A percentile compares a stretch with the other conserved stretches of the same genome.
Evolutionary conservation across 768 basidiomycete genomes (phyloP).

Genomic region (Peribolospora kevripleyi): DNA sequence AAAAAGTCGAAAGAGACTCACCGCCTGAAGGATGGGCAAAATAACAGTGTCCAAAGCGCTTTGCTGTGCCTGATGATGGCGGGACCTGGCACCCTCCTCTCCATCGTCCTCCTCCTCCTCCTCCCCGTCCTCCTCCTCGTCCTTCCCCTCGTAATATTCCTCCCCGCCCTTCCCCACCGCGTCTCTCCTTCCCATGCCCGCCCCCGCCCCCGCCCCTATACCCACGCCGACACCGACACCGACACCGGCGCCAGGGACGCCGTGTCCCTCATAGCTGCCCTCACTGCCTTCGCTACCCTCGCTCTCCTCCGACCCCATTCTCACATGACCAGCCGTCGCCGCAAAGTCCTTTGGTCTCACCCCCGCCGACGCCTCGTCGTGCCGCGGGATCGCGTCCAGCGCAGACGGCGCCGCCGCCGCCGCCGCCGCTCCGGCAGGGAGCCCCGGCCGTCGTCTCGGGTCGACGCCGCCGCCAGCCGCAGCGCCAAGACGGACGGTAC

Average conservation of each 20-base stretch:
- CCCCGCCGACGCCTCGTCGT: no score
- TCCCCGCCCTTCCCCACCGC: background rate
- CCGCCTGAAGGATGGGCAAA: conserved; percentile 83
- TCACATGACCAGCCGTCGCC: no score
- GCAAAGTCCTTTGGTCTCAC: no score
- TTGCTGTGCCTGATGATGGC: conserved; percentile 20
- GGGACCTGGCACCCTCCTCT: conserved; percentile 5
- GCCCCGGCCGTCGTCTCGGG: no score
- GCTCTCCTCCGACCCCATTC: conserved; percentile 2
- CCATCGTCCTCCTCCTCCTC: conserved; percentile 13
- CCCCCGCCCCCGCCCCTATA: background rate
- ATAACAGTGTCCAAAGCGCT: conserved; percentile 93
- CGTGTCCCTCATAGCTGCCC: conserved; percentile 3
- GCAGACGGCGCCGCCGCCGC: conserved; percentile 1
- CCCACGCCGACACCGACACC: no score
- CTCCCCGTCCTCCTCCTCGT: background rate
- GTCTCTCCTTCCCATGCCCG: background rate
- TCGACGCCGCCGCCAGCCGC: no score
- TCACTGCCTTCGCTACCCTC: conserved; percentile 4
- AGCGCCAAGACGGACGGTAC: no score
- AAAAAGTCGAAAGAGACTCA: conserved; percentile 23
- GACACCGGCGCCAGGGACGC: background rate
- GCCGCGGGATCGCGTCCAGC: conserved; percentile 3
- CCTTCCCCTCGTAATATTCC: background rate
- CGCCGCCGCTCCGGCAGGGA: background rate